These are phyloP conservation scores for Bacidia rubella DNA, from an alignment of 495 filamentous ascomycete species.

Conservation along the genomic window DNA sequence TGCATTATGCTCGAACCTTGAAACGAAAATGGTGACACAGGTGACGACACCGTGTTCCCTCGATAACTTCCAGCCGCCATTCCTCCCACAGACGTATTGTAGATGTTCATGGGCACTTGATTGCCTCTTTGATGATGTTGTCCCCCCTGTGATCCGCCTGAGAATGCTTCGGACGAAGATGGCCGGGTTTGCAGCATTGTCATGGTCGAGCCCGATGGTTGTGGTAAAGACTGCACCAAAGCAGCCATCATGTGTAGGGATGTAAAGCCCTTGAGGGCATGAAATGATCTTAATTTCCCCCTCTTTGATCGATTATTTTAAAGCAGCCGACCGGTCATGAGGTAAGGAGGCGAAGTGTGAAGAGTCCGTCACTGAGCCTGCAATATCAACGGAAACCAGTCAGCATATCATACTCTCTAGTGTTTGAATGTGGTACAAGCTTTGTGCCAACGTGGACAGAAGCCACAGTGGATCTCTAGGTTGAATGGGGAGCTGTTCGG, in stretches of 20 bases:
- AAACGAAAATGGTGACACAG: slow-evolving; percentile 77
- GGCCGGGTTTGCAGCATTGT: slow-evolving; percentile 74
- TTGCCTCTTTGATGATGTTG: slow-evolving; percentile 44
- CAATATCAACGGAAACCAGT: not conserved
- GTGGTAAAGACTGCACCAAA: slow-evolving; percentile 79
- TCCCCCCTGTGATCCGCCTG: slow-evolving; percentile 32
- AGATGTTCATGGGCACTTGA: slow-evolving; percentile 51
- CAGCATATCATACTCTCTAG: not conserved
- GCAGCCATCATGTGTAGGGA: slow-evolving; percentile 54
- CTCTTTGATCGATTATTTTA: not conserved
- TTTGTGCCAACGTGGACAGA: not conserved
- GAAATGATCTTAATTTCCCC: not conserved
- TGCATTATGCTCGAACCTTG: slow-evolving; percentile 57
- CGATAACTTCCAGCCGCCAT: slow-evolving; percentile 51
- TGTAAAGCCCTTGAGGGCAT: not conserved
- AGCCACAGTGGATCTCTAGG: not conserved
- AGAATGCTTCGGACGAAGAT: slow-evolving; percentile 55
- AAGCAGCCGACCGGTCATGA: not conserved
- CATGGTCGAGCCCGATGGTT: slow-evolving; percentile 57
- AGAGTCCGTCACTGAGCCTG: not conserved
- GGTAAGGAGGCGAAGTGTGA: not conserved
- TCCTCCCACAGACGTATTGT: slow-evolving; percentile 38
- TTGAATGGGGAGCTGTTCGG: not conserved
- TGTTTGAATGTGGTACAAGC: not conserved
- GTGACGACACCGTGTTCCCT: slow-evolving; percentile 47